Evolutionary conservation across 2,329 filamentous ascomycete species (phyloP).

Genomic region (Magnaporthiopsis poae): DNA sequence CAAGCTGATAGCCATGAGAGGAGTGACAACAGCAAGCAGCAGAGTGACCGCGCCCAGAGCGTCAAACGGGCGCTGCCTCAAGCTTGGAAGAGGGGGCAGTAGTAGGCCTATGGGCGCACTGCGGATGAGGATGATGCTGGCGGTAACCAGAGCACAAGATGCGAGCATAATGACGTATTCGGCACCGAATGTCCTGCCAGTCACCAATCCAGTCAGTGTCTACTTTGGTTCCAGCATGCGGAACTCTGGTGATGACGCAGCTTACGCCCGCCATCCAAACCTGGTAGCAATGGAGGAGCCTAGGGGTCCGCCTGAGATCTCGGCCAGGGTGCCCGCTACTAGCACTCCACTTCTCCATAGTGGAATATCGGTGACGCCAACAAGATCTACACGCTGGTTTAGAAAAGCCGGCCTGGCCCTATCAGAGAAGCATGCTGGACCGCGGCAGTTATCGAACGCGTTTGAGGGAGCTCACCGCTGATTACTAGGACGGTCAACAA

Average conservation of each 20-base stretch:
- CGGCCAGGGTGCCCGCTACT: not conserved
- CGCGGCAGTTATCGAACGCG: not conserved
- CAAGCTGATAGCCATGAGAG: conserved; percentile 1
- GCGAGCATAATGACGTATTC: not conserved
- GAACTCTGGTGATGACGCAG: not conserved
- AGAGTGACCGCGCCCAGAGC: not conserved
- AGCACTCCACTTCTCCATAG: conserved; percentile 1
- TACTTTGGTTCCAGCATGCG: not conserved
- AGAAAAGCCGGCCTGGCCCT: not conserved
- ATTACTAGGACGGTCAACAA: not conserved
- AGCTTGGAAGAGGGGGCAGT: not conserved
- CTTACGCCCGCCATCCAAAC: not conserved
- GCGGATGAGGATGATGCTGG: not conserved
- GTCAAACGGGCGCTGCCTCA: not conserved
- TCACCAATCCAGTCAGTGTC: not conserved
- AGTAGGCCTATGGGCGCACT: not conserved
- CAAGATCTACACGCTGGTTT: not conserved
- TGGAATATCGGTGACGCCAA: not conserved
- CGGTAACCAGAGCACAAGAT: not conserved
- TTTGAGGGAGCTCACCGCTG: not conserved
- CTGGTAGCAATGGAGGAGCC: not conserved
- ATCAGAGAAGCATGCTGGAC: not conserved
- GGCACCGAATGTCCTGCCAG: not conserved
- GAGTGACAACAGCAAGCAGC: not conserved
- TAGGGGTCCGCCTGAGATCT: not conserved